Percentiles rank a stretch among this genome's conserved stretches.
Evolutionary conservation across 2,329 filamentous ascomycete genomes (phyloP).

Genomic region (Colletotrichum tropicicola): DNA sequence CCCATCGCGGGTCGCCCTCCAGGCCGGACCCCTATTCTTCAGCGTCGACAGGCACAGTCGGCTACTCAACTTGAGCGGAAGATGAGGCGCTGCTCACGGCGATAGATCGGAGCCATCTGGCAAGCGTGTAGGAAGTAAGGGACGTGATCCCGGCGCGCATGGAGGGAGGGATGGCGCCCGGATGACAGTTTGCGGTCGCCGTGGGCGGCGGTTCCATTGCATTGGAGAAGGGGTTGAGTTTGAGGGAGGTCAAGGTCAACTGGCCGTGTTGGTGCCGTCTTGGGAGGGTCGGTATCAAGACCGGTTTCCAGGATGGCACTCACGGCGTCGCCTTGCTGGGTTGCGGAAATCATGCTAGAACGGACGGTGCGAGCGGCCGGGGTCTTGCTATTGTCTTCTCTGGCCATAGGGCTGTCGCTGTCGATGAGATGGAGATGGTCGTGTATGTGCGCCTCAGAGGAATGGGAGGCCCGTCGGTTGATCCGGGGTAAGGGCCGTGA

Average conservation of each 20-base stretch:
- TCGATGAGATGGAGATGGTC: background rate
- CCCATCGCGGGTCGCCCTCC: background rate
- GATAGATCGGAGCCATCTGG: background rate
- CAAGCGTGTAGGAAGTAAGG: background rate
- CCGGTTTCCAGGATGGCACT: background rate
- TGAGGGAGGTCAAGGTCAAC: background rate
- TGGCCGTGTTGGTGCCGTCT: background rate
- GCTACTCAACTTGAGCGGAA: background rate
- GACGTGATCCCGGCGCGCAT: conserved; percentile 5
- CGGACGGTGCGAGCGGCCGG: background rate
- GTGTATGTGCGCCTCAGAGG: too few species aligned
- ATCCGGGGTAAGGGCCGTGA: too few species aligned
- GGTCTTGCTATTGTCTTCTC: background rate
- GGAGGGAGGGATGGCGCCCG: conserved; percentile 2
- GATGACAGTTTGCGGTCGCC: background rate
- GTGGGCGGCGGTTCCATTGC: conserved; percentile 5
- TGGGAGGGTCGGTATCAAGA: conserved; percentile 1
- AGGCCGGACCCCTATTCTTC: conserved; percentile 5
- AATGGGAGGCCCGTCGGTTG: too few species aligned
- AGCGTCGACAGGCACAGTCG: background rate
- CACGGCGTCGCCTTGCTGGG: background rate
- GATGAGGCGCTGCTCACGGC: background rate
- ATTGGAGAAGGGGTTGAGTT: background rate
- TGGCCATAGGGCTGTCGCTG: conserved; percentile 2
- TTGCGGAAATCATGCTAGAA: background rate